phyloP scores from a whole-genome alignment of 805 yeast species.

The Yamadazyma tumulicola region DNA sequence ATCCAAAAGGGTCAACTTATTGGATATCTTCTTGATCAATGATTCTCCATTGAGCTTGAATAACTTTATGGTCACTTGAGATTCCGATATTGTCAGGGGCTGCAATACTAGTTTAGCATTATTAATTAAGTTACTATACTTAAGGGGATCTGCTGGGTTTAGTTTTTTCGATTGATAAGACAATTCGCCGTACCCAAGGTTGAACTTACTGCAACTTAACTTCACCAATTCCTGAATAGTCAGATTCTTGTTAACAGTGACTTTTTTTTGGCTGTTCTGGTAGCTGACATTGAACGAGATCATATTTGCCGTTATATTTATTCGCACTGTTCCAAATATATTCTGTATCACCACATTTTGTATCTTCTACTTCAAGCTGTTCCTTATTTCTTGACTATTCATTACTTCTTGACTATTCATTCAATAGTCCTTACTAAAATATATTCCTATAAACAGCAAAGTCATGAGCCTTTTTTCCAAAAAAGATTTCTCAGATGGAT shows the following conservation, averaged over 20 bases:
- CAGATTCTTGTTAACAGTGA: constrained; percentile 21
- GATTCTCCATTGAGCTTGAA: constrained; percentile 3
- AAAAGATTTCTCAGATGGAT: too few relatives aligned
- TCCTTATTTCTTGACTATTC: too few relatives aligned
- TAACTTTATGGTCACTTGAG: constrained; percentile 6
- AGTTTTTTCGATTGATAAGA: constrained; percentile 25
- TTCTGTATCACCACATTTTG: too few relatives aligned
- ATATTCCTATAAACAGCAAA: too few relatives aligned
- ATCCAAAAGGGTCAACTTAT: constrained; percentile 1
- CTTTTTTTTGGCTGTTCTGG: constrained; percentile 22
- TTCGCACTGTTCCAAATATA: too few relatives aligned
- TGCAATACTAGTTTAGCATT: constrained; percentile 29
- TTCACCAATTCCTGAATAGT: constrained; percentile 27
- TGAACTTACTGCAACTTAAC: constrained; percentile 23
- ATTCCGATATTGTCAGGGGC: constrained; percentile 10
- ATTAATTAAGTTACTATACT: constrained; percentile 29
- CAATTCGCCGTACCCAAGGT: constrained; percentile 23
- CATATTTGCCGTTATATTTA: constrained; percentile 6
- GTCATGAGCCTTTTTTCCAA: too few relatives aligned
- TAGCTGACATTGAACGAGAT: constrained; percentile 21
- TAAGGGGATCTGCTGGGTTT: constrained; percentile 29
- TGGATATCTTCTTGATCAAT: constrained; percentile 6
- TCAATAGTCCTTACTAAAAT: too few relatives aligned
- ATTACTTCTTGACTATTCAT: too few relatives aligned
- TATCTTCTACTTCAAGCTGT: too few relatives aligned